phyloP scores from a whole-genome alignment of 208 protist species.

The Crithidia brevicula region DNA sequence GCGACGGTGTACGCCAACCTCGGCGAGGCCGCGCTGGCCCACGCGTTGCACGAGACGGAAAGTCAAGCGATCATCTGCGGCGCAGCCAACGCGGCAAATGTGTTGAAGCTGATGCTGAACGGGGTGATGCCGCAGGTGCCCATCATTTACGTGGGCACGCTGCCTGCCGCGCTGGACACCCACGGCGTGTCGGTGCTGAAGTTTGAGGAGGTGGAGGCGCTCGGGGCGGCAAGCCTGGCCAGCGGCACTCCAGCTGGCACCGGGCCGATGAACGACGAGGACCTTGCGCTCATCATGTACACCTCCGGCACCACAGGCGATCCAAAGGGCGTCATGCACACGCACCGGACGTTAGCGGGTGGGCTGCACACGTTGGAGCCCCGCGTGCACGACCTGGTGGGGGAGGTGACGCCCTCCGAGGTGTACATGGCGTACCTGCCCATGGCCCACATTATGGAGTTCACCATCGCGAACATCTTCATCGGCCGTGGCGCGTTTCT shows the following conservation, averaged over 20 bases:
- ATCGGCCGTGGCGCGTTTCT: conserved; percentile 68
- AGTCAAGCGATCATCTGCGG: conserved; percentile 73
- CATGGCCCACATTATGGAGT: conserved; percentile 94
- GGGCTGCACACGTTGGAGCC: conserved; percentile 58
- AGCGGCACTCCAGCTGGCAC: conserved; percentile 44
- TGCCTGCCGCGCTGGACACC: conserved; percentile 32
- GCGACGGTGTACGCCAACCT: conserved; percentile 89
- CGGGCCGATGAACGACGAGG: conserved; percentile 35
- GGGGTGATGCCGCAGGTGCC: conserved; percentile 42
- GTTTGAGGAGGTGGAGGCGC: conserved; percentile 62
- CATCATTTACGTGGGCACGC: conserved; percentile 62
- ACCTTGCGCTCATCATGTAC: conserved; percentile 57
- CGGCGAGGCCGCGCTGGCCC: conserved; percentile 68
- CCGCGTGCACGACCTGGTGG: conserved; percentile 25
- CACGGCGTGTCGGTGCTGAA: conserved; percentile 35
- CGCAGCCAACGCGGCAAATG: conserved; percentile 41
- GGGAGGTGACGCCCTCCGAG: conserved; percentile 30
- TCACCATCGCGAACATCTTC: conserved; percentile 76
- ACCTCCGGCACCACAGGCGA: conserved; percentile 91
- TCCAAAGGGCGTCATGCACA: conserved; percentile 92
- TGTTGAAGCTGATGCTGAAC: conserved; percentile 53
- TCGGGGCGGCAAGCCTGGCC: conserved; percentile 28
- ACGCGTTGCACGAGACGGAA: conserved; percentile 72
- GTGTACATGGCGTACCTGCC: conserved; percentile 91
- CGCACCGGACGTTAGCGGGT: conserved; percentile 63